Base-by-base conservation (phyloP, 495 filamentous ascomycete genomes). In the Aspergillus nidulans region DNA sequence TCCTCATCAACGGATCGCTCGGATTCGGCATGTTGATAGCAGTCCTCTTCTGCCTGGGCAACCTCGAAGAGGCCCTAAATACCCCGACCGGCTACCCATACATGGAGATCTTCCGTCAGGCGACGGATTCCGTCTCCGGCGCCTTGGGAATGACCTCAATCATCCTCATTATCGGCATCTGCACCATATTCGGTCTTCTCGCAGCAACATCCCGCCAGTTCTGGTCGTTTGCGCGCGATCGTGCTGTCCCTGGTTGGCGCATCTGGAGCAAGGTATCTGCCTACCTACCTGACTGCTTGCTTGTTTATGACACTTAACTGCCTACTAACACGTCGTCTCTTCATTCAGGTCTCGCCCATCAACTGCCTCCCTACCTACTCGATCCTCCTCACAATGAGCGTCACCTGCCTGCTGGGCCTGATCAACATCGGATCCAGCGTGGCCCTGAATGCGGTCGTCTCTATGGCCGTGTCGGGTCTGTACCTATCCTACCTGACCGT, bases 201-300 rank as follows among this genome's bases (percentile, higher is more conserved):
- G 79, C 80, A n/a, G 72, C 79, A 0, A 62, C 75, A 1, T 81
- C 80, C 8, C 72, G 81, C 2, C 70, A 80, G 58, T 68, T 77
- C 23, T 85, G 79, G 79, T 75, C 79, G 0, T 82, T 84, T 55
- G 70, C 79, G 1, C 69, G 81, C 7, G 81, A 84, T 52, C 68
- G 72, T 10, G 80, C 76, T 6, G 56, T 82, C 13, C 80, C 80
- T 0, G 71, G 75, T 16, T 76, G 70, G 55, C 52, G 59, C 12
- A 34, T 70, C 0, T 68, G 78, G 48, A 71, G 65, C 40, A 70
- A 72, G 20, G 71, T 61, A 23, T 30, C 26, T 30, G 15, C 2
- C 44, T n/a, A n/a, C n/a, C n/a, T n/a, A n/a, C n/a, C n/a, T n/a
- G n/a, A n/a, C n/a, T n/a, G n/a, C n/a, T n/a, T n/a, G n/a, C n/a